A percentile compares a stretch with the other conserved stretches of the same genome.
These are phyloP conservation scores for apple (Malus domestica) DNA, from an alignment of 306 rosid species.

Conservation along the genomic window ASM211411v1 NC_041796.1:7793501-7794000, in stretches of 20 bases:
- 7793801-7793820: slow-evolving; percentile 36
- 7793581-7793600: too few species aligned
- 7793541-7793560: too few species aligned
- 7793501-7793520: too few species aligned
- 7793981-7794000: slow-evolving; percentile 33
- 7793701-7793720: too few species aligned
- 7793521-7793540: too few species aligned
- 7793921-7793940: slow-evolving; percentile 8
- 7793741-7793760: background rate
- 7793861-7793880: slow-evolving; percentile 20
- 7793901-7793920: slow-evolving; percentile 12
- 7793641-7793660: too few species aligned
- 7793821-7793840: background rate
- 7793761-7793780: slow-evolving; percentile 45
- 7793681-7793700: too few species aligned
- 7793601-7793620: too few species aligned
- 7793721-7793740: background rate
- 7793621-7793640: too few species aligned
- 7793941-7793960: slow-evolving; percentile 27
- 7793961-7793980: slow-evolving; percentile 24
- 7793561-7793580: too few species aligned
- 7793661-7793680: too few species aligned
- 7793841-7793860: slow-evolving; percentile 21
- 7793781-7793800: slow-evolving; percentile 52
- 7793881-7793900: slow-evolving; percentile 12